Evolutionary conservation across 75 land plant genomes (phyloP).

Genomic region (Cryptomeria japonica): DNA sequence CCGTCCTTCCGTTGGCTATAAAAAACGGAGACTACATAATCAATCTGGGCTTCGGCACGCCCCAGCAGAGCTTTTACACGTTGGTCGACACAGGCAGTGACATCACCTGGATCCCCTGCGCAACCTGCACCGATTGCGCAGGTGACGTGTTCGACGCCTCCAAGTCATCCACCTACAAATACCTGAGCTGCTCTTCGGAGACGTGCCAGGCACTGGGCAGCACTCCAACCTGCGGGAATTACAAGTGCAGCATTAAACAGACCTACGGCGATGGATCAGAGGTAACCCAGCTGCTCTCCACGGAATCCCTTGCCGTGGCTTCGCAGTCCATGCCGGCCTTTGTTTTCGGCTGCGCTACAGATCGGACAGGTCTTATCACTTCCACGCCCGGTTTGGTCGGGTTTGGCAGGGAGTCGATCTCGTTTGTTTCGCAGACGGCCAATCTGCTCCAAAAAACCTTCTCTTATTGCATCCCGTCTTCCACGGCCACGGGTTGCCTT

Average conservation of each 20-base stretch:
- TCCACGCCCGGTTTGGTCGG: neutral
- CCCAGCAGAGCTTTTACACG: slow-evolving; percentile 8
- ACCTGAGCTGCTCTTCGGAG: neutral
- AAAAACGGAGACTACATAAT: neutral
- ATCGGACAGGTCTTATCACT: no score
- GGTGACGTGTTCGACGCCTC: neutral
- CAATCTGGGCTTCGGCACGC: slow-evolving; percentile 10
- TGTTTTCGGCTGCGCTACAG: neutral
- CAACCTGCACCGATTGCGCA: neutral
- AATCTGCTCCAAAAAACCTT: slow-evolving; percentile 38
- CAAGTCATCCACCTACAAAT: slow-evolving; percentile 5
- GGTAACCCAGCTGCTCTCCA: neutral
- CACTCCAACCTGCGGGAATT: neutral
- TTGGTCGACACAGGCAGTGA: slow-evolving; percentile 23
- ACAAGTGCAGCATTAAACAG: slow-evolving; percentile 17
- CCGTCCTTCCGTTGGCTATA: neutral
- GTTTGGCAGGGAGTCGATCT: neutral
- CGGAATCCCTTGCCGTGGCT: slow-evolving; percentile 11
- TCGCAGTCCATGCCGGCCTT: neutral
- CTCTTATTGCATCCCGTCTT: neutral
- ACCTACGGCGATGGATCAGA: slow-evolving; percentile 30
- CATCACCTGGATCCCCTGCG: slow-evolving; percentile 20
- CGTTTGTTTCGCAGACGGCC: slow-evolving; percentile 29
- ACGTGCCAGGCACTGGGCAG: neutral
- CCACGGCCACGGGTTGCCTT: slow-evolving; percentile 34